phyloP scores from a whole-genome alignment of 2,329 filamentous ascomycete genomes.

The Hypoxylon sp. region DNA sequence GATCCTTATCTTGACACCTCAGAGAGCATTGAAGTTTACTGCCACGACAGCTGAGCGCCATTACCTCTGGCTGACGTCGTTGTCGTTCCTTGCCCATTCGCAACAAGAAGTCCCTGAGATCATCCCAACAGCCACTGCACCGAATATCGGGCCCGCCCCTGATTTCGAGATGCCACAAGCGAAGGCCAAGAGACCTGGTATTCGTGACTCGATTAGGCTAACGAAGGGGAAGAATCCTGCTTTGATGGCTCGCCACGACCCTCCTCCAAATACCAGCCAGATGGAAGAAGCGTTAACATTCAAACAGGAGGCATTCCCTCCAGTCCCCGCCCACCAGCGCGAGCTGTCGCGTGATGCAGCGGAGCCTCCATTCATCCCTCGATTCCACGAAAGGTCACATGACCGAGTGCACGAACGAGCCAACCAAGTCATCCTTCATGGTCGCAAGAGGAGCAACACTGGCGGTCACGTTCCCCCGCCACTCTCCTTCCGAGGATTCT shows the following conservation, averaged over 20 bases:
- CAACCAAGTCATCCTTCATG: constrained; percentile 69
- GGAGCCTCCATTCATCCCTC: constrained; percentile 79
- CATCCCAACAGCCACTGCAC: constrained; percentile 60
- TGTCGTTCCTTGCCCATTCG: constrained; percentile 95
- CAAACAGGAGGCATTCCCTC: constrained; percentile 53
- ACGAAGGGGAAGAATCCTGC: constrained; percentile 78
- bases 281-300: constrained; percentile 58
- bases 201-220: constrained; percentile 90
- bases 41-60: constrained; percentile 86
- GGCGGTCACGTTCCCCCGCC: constrained; percentile 80
- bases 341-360: constrained; percentile 73
- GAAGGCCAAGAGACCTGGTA: constrained; percentile 69
- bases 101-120: constrained; percentile 85
- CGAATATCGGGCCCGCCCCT: constrained; percentile 62
- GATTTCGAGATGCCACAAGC: constrained; percentile 66
- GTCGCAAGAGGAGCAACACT: constrained; percentile 91
- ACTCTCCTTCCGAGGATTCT: constrained; percentile 84
- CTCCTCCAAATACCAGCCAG: constrained; percentile 56
- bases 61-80: constrained; percentile 92
- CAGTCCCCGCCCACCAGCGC: constrained; percentile 60
- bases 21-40: constrained; percentile 95
- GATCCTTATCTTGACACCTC: constrained; percentile 93
- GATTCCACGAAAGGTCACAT: constrained; percentile 72
- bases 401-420: constrained; percentile 62
- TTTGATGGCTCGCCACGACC: constrained; percentile 55